Percentiles rank a stretch among this genome's conserved stretches.
Evolutionary conservation across 768 basidiomycete genomes (phyloP).

Genomic region (Boletus reticulatus): DNA sequence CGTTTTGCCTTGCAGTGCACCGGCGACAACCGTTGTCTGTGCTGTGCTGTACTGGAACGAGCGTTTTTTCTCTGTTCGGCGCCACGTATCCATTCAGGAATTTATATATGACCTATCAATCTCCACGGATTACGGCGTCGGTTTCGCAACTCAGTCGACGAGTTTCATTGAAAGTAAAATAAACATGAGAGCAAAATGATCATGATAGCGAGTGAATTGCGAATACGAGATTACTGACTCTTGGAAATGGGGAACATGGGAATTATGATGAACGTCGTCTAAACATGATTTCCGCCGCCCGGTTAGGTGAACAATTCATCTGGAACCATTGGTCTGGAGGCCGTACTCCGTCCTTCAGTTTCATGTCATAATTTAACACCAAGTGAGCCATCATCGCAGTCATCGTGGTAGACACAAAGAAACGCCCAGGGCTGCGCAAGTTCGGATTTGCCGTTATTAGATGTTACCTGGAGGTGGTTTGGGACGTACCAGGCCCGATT

Average conservation of each 20-base stretch:
- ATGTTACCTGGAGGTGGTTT: background rate
- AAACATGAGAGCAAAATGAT: conserved; percentile 8
- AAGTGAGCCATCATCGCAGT: conserved; percentile 42
- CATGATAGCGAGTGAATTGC: conserved; percentile 6
- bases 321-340: conserved; percentile 35
- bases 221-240: conserved; percentile 10
- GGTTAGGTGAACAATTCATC: conserved; percentile 38
- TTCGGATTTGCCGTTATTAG: conserved; percentile 4
- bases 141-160: background rate
- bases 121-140: conserved; percentile 9
- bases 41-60: no score
- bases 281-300: conserved; percentile 36
- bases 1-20: background rate
- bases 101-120: conserved; percentile 7
- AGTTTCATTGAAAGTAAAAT: conserved; percentile 4
- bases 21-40: background rate
- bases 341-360: conserved; percentile 33
- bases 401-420: conserved; percentile 40
- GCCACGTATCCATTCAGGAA: no score
- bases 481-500: conserved; percentile 34
- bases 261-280: conserved; percentile 24
- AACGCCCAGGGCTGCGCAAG: conserved; percentile 38
- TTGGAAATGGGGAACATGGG: conserved; percentile 2
- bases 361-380: conserved; percentile 40
- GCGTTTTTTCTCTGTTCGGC: no score